phyloP scores from a whole-genome alignment of 257 asterid genomes.

The Solanum piurae region DNA sequence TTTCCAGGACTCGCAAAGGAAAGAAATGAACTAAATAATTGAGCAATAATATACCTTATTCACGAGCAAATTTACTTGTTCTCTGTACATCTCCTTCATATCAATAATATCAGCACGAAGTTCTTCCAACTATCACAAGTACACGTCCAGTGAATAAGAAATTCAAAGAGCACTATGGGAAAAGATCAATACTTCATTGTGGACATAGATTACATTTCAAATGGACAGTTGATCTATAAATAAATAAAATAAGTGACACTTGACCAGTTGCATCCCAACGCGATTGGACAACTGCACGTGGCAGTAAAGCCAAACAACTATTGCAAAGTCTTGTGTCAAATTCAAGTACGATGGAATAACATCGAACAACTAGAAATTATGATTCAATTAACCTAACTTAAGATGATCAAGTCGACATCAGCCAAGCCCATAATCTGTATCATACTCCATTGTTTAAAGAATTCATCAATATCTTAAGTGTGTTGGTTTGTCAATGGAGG shows the following conservation, averaged over 20 bases:
- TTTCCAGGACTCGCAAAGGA: not conserved
- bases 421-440: not conserved
- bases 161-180: not conserved
- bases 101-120: conserved; percentile 90
- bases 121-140: conserved; percentile 68
- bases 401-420: not conserved
- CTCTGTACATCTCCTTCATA: conserved; percentile 95
- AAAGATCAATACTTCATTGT: not conserved
- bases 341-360: not conserved
- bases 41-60: conserved; percentile 40
- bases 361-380: not conserved
- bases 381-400: not conserved
- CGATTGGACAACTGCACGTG: not conserved
- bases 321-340: not conserved
- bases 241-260: not conserved
- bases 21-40: not conserved
- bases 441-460: not conserved
- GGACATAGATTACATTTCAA: not conserved
- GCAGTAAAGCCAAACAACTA: not conserved
- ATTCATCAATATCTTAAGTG: not conserved
- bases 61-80: conserved; percentile 95
- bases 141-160: not conserved
- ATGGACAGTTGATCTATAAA: not conserved
- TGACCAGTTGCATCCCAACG: not conserved
- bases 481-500: not conserved